Conservation (phyloP, 768 basidiomycete species). For the Cubamyces sp. region DNA sequence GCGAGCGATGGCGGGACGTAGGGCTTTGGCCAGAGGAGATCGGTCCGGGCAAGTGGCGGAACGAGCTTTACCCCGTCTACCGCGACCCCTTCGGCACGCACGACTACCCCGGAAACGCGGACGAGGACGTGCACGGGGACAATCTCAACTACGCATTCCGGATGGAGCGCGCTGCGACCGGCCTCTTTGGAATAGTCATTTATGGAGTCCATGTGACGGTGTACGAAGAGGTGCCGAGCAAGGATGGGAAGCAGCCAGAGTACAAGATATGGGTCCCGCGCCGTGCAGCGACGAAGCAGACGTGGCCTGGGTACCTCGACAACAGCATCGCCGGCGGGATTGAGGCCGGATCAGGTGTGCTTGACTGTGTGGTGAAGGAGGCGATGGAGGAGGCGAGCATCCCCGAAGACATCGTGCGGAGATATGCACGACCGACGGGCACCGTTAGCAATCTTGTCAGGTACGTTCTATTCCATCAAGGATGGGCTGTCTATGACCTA, state of each 20-base stretch:
- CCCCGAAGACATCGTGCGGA: conserved; percentile 59
- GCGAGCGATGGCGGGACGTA: conserved; percentile 75
- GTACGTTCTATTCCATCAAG: conserved; percentile 40
- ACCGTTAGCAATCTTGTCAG: conserved; percentile 81
- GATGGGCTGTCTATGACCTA: background rate
- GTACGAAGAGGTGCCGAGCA: conserved; percentile 53
- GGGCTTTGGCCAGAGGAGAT: conserved; percentile 66
- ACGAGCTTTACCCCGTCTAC: conserved; percentile 83
- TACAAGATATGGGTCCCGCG: conserved; percentile 87
- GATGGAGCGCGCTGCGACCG: conserved; percentile 88
- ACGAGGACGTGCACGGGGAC: conserved; percentile 17
- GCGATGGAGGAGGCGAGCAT: conserved; percentile 93
- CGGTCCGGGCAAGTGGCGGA: conserved; percentile 80
- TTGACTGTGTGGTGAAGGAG: conserved; percentile 86
- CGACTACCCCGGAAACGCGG: conserved; percentile 40
- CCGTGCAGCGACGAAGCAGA: conserved; percentile 84
- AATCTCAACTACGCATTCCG: conserved; percentile 74
- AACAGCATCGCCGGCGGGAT: conserved; percentile 95
- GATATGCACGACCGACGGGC: conserved; percentile 63
- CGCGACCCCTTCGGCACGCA: conserved; percentile 65
- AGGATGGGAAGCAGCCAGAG: conserved; percentile 31
- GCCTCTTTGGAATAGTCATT: conserved; percentile 87
- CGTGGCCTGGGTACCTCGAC: conserved; percentile 90
- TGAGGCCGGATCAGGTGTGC: conserved; percentile 70
- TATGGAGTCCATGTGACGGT: conserved; percentile 94